These are phyloP conservation scores for Tetrapisispora phaffii DNA, from an alignment of 805 yeast species.

Conservation along the genomic window DNA sequence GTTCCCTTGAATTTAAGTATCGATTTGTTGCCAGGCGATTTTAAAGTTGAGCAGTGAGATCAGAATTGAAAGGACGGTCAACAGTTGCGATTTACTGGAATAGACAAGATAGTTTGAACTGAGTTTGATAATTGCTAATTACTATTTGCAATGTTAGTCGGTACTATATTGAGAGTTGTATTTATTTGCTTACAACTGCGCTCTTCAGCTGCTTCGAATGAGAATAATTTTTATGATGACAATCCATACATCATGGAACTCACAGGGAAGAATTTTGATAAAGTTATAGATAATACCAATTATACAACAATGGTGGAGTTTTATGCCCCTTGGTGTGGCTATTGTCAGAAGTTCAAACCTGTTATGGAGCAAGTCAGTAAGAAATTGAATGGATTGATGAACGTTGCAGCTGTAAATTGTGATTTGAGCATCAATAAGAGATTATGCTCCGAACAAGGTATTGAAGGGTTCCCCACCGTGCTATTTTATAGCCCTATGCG, in stretches of 20 bases:
- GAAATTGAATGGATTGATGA: constrained; percentile 42
- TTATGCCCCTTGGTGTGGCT: constrained; percentile 98
- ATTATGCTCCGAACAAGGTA: constrained; percentile 54
- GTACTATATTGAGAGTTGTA: background rate
- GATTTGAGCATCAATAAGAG: constrained; percentile 57
- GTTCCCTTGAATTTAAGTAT: too few species aligned
- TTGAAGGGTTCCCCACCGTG: constrained; percentile 79
- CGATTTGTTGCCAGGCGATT: too few species aligned
- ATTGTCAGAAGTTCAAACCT: constrained; percentile 66
- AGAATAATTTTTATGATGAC: constrained; percentile 21
- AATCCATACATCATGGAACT: constrained; percentile 44
- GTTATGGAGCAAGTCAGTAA: constrained; percentile 57
- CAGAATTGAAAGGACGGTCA: too few species aligned
- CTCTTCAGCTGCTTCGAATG: background rate
- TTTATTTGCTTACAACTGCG: background rate
- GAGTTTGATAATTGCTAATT: too few species aligned
- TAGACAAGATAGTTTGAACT: too few species aligned
- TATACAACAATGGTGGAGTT: constrained; percentile 79
- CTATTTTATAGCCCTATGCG: constrained; percentile 79
- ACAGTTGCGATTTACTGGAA: too few species aligned
- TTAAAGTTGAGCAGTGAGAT: too few species aligned
- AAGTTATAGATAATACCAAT: constrained; percentile 57
- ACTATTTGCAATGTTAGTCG: background rate
- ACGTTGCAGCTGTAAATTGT: constrained; percentile 81
- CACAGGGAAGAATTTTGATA: constrained; percentile 48